Evolutionary conservation across 2,329 filamentous ascomycete genomes (phyloP).

Genomic region (Trichoderma sp.): DNA sequence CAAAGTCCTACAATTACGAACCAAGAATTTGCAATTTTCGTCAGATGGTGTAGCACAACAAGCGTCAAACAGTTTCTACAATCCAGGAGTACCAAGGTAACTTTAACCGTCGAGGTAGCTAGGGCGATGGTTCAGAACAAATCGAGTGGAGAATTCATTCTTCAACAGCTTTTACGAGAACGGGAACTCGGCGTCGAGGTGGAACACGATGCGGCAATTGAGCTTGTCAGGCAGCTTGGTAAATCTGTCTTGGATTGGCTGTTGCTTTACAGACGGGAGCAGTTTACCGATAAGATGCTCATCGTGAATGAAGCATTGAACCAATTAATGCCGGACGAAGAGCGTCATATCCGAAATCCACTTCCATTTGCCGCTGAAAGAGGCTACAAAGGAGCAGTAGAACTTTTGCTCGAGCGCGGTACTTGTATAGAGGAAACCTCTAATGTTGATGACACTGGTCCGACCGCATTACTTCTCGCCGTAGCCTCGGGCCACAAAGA

Average conservation of each 20-base stretch:
- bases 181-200: not conserved
- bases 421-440: not conserved
- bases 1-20: not conserved
- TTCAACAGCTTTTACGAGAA: not conserved
- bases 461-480: not conserved
- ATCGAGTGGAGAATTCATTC: not conserved
- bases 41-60: not conserved
- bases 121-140: not conserved
- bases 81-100: not conserved
- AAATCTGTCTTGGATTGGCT: not conserved
- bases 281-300: not conserved
- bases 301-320: not conserved
- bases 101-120: not conserved
- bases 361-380: not conserved
- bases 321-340: not conserved
- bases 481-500: not conserved
- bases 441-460: not conserved
- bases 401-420: not conserved
- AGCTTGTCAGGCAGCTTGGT: not conserved
- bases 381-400: not conserved
- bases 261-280: not conserved
- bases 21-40: not conserved
- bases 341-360: not conserved
- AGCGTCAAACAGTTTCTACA: not conserved
- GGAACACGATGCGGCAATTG: not conserved